These are phyloP conservation scores for Suhomyces xylopsoci DNA, from an alignment of 805 yeast species.

Conservation along the genomic window DNA sequence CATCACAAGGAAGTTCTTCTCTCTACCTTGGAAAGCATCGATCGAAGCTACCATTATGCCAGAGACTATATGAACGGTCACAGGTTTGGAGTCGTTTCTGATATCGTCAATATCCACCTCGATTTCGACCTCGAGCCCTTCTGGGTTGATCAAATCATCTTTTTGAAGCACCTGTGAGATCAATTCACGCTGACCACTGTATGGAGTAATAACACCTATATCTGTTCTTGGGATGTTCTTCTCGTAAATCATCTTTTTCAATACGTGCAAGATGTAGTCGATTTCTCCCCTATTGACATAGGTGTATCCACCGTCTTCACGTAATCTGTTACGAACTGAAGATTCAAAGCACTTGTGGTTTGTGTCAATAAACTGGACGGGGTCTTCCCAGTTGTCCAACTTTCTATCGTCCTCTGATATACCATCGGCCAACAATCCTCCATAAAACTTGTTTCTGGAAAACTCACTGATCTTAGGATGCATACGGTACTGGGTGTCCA, in stretches of 20 bases:
- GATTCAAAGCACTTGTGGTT: constrained; percentile 46
- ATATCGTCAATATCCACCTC: constrained; percentile 64
- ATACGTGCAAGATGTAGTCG: constrained; percentile 41
- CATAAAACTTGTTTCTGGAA: constrained; percentile 52
- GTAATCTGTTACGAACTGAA: constrained; percentile 45
- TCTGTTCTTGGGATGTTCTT: constrained; percentile 48
- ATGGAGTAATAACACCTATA: constrained; percentile 73
- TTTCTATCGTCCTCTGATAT: constrained; percentile 50
- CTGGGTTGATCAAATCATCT: constrained; percentile 57
- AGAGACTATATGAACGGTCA: constrained; percentile 48
- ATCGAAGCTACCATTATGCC: constrained; percentile 42
- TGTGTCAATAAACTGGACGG: constrained; percentile 62
- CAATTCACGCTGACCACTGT: constrained; percentile 68
- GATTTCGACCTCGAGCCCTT: constrained; percentile 41
- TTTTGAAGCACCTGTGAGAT: constrained; percentile 48
- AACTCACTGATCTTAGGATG: constrained; percentile 61
- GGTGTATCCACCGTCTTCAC: constrained; percentile 55
- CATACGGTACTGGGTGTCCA: constrained; percentile 69
- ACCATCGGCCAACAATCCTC: constrained; percentile 53
- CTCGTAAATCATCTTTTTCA: constrained; percentile 51
- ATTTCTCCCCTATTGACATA: constrained; percentile 57
- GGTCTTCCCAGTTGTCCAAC: constrained; percentile 45
- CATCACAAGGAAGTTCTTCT: constrained; percentile 27
- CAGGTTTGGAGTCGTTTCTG: constrained; percentile 41
- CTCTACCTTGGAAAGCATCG: constrained; percentile 31